phyloP scores from a whole-genome alignment of 768 basidiomycete species.

The Podaxis sp. region DNA sequence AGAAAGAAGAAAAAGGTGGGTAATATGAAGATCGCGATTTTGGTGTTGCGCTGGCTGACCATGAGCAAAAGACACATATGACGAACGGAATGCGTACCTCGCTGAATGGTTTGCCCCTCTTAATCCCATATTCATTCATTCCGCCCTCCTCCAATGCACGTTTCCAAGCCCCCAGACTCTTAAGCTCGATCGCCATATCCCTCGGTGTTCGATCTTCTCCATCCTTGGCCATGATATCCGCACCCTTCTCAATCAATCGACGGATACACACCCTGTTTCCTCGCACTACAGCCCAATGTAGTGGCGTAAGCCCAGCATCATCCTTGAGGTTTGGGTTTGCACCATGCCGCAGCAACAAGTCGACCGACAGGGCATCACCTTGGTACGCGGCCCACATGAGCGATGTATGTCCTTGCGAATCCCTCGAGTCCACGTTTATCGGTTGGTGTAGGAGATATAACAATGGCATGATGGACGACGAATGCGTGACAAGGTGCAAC shows the following conservation, averaged over 20 bases:
- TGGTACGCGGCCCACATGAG: conserved; percentile 99
- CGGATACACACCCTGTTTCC: conserved; percentile 89
- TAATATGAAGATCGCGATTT: conserved; percentile 69
- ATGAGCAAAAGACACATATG: background rate
- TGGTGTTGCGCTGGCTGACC: conserved; percentile 65
- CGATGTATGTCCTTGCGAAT: conserved; percentile 89
- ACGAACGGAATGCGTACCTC: conserved; percentile 40
- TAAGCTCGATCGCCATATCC: conserved; percentile 94
- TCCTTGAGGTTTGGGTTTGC: conserved; percentile 77
- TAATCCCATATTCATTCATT: conserved; percentile 69
- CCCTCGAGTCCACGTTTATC: conserved; percentile 84
- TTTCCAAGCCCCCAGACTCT: conserved; percentile 87
- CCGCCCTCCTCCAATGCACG: conserved; percentile 87
- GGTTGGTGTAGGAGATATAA: conserved; percentile 92
- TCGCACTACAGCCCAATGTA: conserved; percentile 97
- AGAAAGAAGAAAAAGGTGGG: conserved; percentile 78
- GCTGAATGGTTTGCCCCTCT: conserved; percentile 61
- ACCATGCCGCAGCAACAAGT: conserved; percentile 82
- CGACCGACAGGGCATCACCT: conserved; percentile 93
- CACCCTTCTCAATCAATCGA: conserved; percentile 80
- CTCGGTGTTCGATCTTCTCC: conserved; percentile 80
- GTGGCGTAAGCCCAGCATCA: conserved; percentile 76
- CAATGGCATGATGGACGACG: conserved; percentile 90
- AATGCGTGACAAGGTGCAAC: conserved; percentile 93
- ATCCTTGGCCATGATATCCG: conserved; percentile 77